Percentiles rank a stretch among this genome's conserved stretches.
These are phyloP conservation scores for Trametes versicolor DNA, from an alignment of 1,284 basidiomycete genomes.

Conservation along the genomic window DNA sequence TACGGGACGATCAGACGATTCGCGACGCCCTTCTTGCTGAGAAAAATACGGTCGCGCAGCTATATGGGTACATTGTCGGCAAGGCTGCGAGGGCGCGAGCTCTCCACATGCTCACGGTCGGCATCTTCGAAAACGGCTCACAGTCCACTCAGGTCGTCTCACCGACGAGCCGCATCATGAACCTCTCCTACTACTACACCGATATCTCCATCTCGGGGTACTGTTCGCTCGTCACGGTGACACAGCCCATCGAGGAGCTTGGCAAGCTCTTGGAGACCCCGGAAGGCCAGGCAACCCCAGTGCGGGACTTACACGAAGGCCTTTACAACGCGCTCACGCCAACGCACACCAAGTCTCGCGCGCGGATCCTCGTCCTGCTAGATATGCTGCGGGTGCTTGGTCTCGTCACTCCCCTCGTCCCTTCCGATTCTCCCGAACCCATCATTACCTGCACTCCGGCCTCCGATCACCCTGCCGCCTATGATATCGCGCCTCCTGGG, in stretches of 20 bases:
- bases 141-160: slow-evolving; percentile 60
- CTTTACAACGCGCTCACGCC: slow-evolving; percentile 63
- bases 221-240: slow-evolving; percentile 67
- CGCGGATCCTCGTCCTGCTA: slow-evolving; percentile 67
- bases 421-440: slow-evolving; percentile 52
- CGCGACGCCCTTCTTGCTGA: slow-evolving; percentile 71
- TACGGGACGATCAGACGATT: slow-evolving; percentile 60
- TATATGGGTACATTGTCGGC: slow-evolving; percentile 75
- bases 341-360: slow-evolving; percentile 62
- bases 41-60: slow-evolving; percentile 69
- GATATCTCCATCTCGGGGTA: slow-evolving; percentile 69
- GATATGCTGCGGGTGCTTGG: slow-evolving; percentile 62
- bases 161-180: slow-evolving; percentile 60
- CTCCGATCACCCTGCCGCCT: slow-evolving; percentile 54
- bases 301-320: slow-evolving; percentile 59
- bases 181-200: slow-evolving; percentile 63
- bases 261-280: slow-evolving; percentile 55
- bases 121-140: slow-evolving; percentile 53
- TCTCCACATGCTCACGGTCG: slow-evolving; percentile 66
- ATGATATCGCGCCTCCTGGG: slow-evolving; percentile 54
- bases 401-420: slow-evolving; percentile 64
- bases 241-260: slow-evolving; percentile 62
- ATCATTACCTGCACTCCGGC: slow-evolving; percentile 54
- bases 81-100: slow-evolving; percentile 68
- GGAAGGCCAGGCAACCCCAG: slow-evolving; percentile 55